A percentile compares a stretch with the other conserved stretches of the same genome.
Evolutionary conservation across 176 grass and related monocot species (phyloP).

Genomic region (Stipa capillata): DNA sequence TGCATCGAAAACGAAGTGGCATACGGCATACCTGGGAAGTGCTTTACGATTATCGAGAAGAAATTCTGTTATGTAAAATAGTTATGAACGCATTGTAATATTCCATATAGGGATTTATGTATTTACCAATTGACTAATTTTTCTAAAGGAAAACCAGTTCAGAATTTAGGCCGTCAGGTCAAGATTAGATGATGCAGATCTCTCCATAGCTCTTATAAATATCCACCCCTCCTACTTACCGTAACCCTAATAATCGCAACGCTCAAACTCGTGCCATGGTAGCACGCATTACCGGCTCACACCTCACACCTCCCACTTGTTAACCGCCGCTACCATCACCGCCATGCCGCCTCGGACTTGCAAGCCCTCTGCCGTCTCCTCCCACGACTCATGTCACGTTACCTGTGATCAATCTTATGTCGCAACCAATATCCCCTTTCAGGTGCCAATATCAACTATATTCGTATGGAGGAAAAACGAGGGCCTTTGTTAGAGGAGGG

Average conservation of each 20-base stretch:
- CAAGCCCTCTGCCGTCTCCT: not conserved
- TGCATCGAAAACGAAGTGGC: too few species aligned
- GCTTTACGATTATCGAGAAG: too few species aligned
- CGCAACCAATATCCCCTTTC: not conserved
- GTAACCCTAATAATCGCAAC: not conserved
- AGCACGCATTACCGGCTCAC: not conserved
- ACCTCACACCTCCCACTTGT: not conserved
- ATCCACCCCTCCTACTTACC: not conserved
- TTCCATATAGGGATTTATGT: not conserved
- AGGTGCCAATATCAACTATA: fast-evolving
- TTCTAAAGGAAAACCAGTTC: not conserved
- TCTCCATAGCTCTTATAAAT: not conserved
- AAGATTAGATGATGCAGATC: not conserved
- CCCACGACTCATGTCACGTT: not conserved
- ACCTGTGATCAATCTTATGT: fast-evolving
- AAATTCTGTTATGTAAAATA: too few species aligned
- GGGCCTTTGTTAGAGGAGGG: not conserved
- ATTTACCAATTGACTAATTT: not conserved
- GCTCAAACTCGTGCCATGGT: fast-evolving
- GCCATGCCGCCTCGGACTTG: too few species aligned
- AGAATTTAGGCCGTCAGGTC: not conserved
- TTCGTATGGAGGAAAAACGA: not conserved
- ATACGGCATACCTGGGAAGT: too few species aligned
- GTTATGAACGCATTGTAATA: not conserved
- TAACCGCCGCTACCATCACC: not conserved